These are phyloP conservation scores for Stenocarpella maydis DNA, from an alignment of 2,329 filamentous ascomycete species.

Conservation along the genomic window DNA sequence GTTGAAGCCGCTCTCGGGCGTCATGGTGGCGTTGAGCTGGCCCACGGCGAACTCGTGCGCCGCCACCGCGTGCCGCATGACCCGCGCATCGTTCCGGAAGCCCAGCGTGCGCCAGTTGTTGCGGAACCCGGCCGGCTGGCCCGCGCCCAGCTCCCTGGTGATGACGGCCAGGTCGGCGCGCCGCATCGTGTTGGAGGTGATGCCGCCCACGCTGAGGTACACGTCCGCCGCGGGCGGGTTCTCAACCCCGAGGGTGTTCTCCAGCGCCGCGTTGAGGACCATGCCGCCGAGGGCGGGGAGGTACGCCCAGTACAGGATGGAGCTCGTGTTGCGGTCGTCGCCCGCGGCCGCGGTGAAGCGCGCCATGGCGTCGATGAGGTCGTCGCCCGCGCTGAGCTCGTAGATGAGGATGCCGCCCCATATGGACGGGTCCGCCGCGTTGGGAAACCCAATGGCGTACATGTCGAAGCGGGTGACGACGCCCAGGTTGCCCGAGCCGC, in stretches of 20 bases:
- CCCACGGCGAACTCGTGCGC: slow-evolving; percentile 37
- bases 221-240: slow-evolving; percentile 43
- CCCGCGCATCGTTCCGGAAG: neutral
- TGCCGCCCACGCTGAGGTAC: slow-evolving; percentile 49
- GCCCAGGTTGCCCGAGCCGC: slow-evolving; percentile 55
- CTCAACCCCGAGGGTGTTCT: slow-evolving; percentile 43
- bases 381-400: slow-evolving; percentile 17
- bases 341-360: slow-evolving; percentile 19
- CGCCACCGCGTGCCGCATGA: slow-evolving; percentile 14
- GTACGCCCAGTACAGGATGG: slow-evolving; percentile 45
- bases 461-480: slow-evolving; percentile 45
- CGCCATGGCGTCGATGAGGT: slow-evolving; percentile 29
- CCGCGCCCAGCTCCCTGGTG: slow-evolving; percentile 43
- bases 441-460: slow-evolving; percentile 27
- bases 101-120: slow-evolving; percentile 14
- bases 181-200: slow-evolving; percentile 38
- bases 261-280: slow-evolving; percentile 44
- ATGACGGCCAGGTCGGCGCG: slow-evolving; percentile 40
- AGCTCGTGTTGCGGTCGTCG: slow-evolving; percentile 35
- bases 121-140: slow-evolving; percentile 36
- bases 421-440: slow-evolving; percentile 23
- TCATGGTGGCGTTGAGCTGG: slow-evolving; percentile 39
- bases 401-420: slow-evolving; percentile 26
- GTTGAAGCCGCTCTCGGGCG: slow-evolving; percentile 40
- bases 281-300: slow-evolving; percentile 43